Conservation (phyloP, 768 basidiomycete species). For the Porpolomopsis calyptriformis region DNA sequence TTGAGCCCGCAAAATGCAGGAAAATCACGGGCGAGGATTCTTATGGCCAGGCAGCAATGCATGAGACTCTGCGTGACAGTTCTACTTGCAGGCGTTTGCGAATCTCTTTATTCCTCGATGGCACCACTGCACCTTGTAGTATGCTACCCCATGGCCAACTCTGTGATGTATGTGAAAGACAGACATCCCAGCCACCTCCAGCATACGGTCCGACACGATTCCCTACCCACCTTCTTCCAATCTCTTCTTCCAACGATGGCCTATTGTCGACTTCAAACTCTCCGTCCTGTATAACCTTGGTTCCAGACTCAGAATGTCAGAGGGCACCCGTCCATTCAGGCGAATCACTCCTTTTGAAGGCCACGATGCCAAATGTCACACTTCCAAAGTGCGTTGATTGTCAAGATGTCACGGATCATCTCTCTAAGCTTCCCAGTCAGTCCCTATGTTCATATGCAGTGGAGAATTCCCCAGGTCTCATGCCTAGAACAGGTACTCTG, state of each 20-base stretch:
- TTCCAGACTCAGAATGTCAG: too few species aligned
- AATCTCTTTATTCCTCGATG: neutral
- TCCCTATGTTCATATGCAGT: too few species aligned
- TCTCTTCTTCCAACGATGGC: too few species aligned
- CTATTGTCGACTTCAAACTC: too few species aligned
- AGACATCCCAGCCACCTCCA: neutral
- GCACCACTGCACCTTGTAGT: neutral
- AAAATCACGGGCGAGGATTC: neutral
- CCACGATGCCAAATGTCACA: too few species aligned
- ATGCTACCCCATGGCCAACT: constrained; percentile 1
- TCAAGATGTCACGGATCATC: too few species aligned
- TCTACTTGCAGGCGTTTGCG: constrained; percentile 1
- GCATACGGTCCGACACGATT: neutral
- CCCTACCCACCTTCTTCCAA: neutral
- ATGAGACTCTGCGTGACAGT: constrained; percentile 3
- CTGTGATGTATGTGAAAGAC: neutral
- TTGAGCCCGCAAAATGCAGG: neutral
- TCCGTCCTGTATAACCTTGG: too few species aligned
- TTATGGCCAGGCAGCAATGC: neutral
- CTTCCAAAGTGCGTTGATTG: too few species aligned
- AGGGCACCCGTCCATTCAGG: too few species aligned
- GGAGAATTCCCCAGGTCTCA: neutral
- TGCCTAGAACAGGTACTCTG: neutral
- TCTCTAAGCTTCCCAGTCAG: too few species aligned
- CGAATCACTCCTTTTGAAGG: too few species aligned